Conservation (phyloP, 352 stramenopile species). For the Plasmopara viticola region DNA sequence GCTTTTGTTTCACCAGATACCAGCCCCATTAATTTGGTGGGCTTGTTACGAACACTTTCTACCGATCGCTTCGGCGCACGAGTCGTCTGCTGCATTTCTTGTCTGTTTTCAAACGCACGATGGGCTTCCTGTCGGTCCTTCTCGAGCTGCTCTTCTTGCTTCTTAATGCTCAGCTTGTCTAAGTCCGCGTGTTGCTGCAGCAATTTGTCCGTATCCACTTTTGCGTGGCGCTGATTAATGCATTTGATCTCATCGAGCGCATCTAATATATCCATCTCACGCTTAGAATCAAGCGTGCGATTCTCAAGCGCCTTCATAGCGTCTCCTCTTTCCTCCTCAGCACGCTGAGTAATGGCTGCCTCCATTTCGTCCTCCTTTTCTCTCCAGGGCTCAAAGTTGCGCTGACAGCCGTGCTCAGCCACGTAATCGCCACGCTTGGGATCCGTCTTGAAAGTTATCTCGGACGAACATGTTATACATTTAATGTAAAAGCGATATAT, state of each 20-base stretch:
- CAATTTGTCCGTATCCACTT: constrained; percentile 81
- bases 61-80: constrained; percentile 23
- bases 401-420: constrained; percentile 93
- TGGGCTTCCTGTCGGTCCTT: constrained; percentile 44
- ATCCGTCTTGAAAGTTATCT: constrained; percentile 98
- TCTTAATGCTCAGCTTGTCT: constrained; percentile 30
- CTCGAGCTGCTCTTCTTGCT: constrained; percentile 41
- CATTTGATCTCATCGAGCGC: constrained; percentile 97
- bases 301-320: constrained; percentile 98
- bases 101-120: constrained; percentile 44
- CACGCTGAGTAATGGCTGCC: constrained; percentile 55
- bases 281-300: constrained; percentile 96
- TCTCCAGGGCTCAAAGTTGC: constrained; percentile 97
- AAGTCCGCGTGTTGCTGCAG: constrained; percentile 46
- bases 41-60: constrained; percentile 9
- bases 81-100: constrained; percentile 26
- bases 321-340: constrained; percentile 93
- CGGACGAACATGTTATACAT: constrained; percentile 90
- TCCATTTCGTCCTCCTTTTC: constrained; percentile 81
- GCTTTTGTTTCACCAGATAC: background rate
- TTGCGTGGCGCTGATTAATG: constrained; percentile 94
- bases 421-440: constrained; percentile 98
- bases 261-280: constrained; percentile 99
- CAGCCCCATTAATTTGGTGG: constrained; percentile 1
- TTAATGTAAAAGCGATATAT: constrained; percentile 98